Evolutionary conservation across 2,329 filamentous ascomycete genomes (phyloP).

Genomic region (Orbilia oligospora): DNA sequence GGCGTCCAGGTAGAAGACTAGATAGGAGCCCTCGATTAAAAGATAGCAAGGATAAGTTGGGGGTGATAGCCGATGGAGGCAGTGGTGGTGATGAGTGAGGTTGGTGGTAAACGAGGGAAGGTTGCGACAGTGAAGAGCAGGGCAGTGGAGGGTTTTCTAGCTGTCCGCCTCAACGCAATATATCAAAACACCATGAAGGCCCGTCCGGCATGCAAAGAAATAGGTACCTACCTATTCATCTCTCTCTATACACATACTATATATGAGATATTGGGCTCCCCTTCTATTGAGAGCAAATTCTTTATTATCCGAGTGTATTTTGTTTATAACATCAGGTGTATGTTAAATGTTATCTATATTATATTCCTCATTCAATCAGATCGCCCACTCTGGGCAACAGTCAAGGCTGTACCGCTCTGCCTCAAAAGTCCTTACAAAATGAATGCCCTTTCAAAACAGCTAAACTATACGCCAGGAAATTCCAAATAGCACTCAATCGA

Average conservation of each 20-base stretch:
- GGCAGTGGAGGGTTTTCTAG: background rate
- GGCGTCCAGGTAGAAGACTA: constrained; percentile 5
- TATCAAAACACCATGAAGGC: background rate
- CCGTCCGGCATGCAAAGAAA: background rate
- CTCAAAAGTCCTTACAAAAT: background rate
- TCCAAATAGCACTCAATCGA: constrained; percentile 22
- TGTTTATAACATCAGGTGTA: background rate
- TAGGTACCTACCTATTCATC: background rate
- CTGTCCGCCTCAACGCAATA: constrained; percentile 20
- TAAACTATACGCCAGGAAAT: constrained; percentile 21
- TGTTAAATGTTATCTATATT: background rate
- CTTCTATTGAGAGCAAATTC: background rate
- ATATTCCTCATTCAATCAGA: background rate
- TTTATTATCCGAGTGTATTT: background rate
- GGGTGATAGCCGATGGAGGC: background rate
- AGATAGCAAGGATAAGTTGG: background rate
- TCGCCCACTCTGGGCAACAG: background rate
- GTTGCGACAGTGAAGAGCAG: background rate
- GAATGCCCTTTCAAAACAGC: constrained; percentile 4
- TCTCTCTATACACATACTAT: too few relatives aligned
- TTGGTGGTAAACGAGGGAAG: background rate
- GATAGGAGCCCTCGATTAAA: background rate
- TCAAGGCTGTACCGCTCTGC: constrained; percentile 2
- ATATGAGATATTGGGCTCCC: background rate
- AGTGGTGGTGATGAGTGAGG: background rate